Base-by-base conservation (phyloP, 2,329 filamentous ascomycete species). In the Pseudogymnoascus sp. region DNA sequence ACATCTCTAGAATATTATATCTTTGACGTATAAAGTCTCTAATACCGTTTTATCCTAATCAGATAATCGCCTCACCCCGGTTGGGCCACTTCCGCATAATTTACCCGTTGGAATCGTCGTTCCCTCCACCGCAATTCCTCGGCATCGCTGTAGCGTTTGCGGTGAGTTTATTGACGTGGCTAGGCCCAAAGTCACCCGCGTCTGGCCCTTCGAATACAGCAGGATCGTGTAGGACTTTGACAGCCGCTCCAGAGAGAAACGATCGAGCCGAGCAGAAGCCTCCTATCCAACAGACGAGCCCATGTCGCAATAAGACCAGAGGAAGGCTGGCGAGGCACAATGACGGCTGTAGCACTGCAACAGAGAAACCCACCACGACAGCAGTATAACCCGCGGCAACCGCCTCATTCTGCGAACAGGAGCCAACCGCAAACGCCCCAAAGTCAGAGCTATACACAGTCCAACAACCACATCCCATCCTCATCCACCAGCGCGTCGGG, bases 331-430 rank as follows among this genome's bases (percentile, higher is more conserved):
- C 49, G 58, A 67, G 66, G 64, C 62, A 69, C 61, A n/a, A 73
- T 73, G 72, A 73, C 72, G 35, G 72, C 72, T 49, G 69, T 73
- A 36, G 70, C 69, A 60, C 68, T 70, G 60, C 71, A 71, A 60
- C 69, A 69, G 45, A 62, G 64, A 64, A 69, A 67, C 39, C 60
- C 68, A 63, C 67, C 66, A 55, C 66, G 66, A 59, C 69, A 68
- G 62, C 71, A 69, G 64, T 69, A 70, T 58, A 69, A 66, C 49
- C 65, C 66, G 19, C 66, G 68, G 66, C 68, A 70, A 60, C 69
- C 71, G 12, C 62, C 66, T 62, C 69, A 68, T 58, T 67, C 41
- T 8, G 33, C 49, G 8, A 55, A 33, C 49, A 19, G 49, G 49
- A 55, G 49, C 28, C 49, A 55, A 55, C 49, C 49, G 49, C 49